A percentile compares a stretch with the other conserved stretches of the same genome.
These are phyloP conservation scores for Kazachstania taianensis DNA, from an alignment of 805 yeast genomes.

Conservation along the genomic window DNA sequence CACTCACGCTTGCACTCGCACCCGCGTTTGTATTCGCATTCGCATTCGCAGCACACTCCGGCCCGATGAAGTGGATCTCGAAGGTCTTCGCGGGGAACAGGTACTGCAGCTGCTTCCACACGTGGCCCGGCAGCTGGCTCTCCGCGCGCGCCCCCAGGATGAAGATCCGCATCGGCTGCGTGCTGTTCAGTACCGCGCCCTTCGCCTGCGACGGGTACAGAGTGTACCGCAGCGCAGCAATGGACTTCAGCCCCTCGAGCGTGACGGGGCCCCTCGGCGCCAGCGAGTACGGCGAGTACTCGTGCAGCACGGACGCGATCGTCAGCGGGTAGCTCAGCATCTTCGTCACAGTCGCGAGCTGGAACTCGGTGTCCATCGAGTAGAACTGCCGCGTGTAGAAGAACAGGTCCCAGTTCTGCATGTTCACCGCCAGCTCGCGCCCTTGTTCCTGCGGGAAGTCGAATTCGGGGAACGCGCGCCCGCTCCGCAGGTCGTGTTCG, in stretches of 20 bases:
- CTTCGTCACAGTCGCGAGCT: conserved; percentile 90
- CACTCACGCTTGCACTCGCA: too few relatives aligned
- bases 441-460: conserved; percentile 82
- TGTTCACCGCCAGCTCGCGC: conserved; percentile 63
- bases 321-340: conserved; percentile 91
- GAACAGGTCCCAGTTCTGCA: conserved; percentile 84
- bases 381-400: conserved; percentile 87
- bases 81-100: conserved; percentile 74
- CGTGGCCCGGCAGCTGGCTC: conserved; percentile 86
- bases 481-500: conserved; percentile 92
- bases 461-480: conserved; percentile 91
- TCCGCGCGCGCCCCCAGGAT: conserved; percentile 90
- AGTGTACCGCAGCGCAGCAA: conserved; percentile 88
- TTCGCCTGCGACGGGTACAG: conserved; percentile 50
- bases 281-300: conserved; percentile 72
- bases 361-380: conserved; percentile 96
- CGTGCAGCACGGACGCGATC: conserved; percentile 73
- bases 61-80: conserved; percentile 90
- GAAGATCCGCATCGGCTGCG: conserved; percentile 83
- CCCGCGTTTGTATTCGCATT: conserved; percentile 60
- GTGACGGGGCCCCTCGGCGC: conserved; percentile 82
- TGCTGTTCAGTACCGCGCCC: conserved; percentile 39
- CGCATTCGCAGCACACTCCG: conserved; percentile 57
- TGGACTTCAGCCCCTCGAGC: conserved; percentile 84
- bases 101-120: conserved; percentile 88